Evolutionary conservation across 2,329 filamentous ascomycete species (phyloP).

Genomic region (Orbilia brochopaga): DNA sequence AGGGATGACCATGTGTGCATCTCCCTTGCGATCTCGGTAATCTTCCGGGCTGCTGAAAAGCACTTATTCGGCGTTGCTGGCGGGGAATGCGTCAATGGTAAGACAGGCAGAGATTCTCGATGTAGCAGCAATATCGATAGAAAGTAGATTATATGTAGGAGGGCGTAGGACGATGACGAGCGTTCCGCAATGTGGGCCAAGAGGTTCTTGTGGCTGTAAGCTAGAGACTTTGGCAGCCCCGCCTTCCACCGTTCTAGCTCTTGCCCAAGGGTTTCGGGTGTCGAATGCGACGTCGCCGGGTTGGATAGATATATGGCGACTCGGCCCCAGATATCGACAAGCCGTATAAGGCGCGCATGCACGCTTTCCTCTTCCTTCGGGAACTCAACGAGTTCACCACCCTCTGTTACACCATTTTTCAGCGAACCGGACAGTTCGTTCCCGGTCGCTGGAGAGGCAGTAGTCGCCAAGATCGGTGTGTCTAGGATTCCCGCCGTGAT

Average conservation of each 20-base stretch:
- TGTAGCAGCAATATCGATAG: constrained; percentile 72
- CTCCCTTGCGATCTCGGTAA: constrained; percentile 69
- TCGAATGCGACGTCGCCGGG: constrained; percentile 56
- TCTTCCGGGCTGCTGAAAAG: constrained; percentile 68
- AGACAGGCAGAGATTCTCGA: constrained; percentile 60
- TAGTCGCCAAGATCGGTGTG: constrained; percentile 52
- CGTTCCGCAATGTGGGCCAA: constrained; percentile 70
- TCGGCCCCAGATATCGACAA: constrained; percentile 61
- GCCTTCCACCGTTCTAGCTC: constrained; percentile 63
- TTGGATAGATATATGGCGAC: constrained; percentile 60
- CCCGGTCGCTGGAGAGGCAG: constrained; percentile 67
- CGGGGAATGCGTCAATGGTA: constrained; percentile 45
- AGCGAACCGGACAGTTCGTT: constrained; percentile 61
- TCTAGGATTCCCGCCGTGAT: constrained; percentile 40
- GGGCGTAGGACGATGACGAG: constrained; percentile 69
- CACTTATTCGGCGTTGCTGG: constrained; percentile 66
- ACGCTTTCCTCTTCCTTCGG: constrained; percentile 60
- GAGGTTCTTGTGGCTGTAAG: constrained; percentile 67
- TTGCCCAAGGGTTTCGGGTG: constrained; percentile 65
- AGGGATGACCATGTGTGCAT: constrained; percentile 67
- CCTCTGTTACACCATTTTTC: constrained; percentile 58
- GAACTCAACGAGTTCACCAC: constrained; percentile 57
- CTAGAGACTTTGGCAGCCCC: constrained; percentile 67
- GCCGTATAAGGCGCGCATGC: constrained; percentile 61
- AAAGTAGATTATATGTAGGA: constrained; percentile 70